Evolutionary conservation across 2,329 filamentous ascomycete genomes (phyloP), one percentile per base, ranked within the genome.

Genomic region (Pleurostoma richardsiae): DNA sequence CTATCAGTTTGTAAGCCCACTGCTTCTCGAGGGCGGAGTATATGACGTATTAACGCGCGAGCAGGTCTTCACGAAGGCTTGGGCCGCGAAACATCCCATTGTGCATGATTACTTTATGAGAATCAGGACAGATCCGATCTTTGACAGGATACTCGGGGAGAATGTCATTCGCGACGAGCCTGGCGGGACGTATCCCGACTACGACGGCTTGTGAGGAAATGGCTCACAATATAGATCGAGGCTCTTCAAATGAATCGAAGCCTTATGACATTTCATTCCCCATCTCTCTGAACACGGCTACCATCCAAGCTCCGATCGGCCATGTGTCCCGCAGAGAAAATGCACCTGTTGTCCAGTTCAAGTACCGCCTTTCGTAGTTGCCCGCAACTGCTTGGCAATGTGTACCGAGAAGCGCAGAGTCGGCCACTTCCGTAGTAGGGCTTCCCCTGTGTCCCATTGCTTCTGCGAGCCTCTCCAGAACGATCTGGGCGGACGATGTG

Each of bases 71-170:
- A 50, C 50, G 6, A 54, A 53, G 45, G 49, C 45, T 31, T 54
- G 52, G 50, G 49, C 50, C 28, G 50, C 43, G 38, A 48, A 52
- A 41, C 52, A 54, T 38, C 51, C 50, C 3, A 41, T 52, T 31
- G 44, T 51, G 31, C 52, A 54, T 43, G 48, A 53, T 19, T 54
- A 52, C 33, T 54, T 52, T 29, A 54, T 54, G 52, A 39, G 50
- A 28, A 43, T 54, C 28, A 49, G 49, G 40, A 48, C 47, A 29
- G 52, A 54, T 31, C 48, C 49, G 3, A 54, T 54, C 30, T 54
- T 50, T n/a, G 45, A 47, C n/a, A 41, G 38, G 41, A 47, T 50
- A 44, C 39, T 50, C 5, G 48, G 48, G 28, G 46, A 50, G 28
- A 45, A 50, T 10, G 40, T 50, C 6, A 45, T 50, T 42, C 45